These are phyloP conservation scores for Pseudonitzschia multistriata DNA, from an alignment of 108 stramenopile species.

Conservation along the genomic window DNA sequence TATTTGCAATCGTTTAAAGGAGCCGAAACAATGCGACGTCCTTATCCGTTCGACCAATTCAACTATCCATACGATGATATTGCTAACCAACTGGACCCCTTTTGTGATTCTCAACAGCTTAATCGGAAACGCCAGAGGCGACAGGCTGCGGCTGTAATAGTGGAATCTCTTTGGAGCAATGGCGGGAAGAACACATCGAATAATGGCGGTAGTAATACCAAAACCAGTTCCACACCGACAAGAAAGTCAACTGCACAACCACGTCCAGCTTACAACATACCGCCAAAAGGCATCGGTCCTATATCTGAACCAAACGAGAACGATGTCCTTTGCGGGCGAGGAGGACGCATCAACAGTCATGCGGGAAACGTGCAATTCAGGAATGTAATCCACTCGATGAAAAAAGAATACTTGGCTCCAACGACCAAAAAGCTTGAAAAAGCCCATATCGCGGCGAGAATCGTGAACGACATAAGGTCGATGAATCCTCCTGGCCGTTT, in stretches of 20 bases:
- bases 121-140: slow-evolving; percentile 34
- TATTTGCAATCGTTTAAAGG: too few relatives aligned
- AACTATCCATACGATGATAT: slow-evolving; percentile 17
- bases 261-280: slow-evolving; percentile 37
- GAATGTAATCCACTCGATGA: slow-evolving; percentile 54
- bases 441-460: slow-evolving; percentile 70
- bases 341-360: slow-evolving; percentile 88
- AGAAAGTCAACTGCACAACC: slow-evolving; percentile 60
- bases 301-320: slow-evolving; percentile 48
- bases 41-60: slow-evolving; percentile 10
- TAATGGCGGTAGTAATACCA: neutral
- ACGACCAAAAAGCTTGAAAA: slow-evolving; percentile 83
- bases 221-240: neutral
- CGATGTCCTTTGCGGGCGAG: slow-evolving; percentile 61
- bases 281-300: slow-evolving; percentile 54
- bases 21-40: slow-evolving; percentile 22
- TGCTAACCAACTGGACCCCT: slow-evolving; percentile 14
- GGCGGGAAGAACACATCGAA: slow-evolving; percentile 5
- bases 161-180: slow-evolving; percentile 22
- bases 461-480: slow-evolving; percentile 62
- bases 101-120: slow-evolving; percentile 20
- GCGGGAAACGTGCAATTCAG: slow-evolving; percentile 82
- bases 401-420: slow-evolving; percentile 69
- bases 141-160: slow-evolving; percentile 32
- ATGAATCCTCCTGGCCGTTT: slow-evolving; percentile 79